These are phyloP conservation scores for Eutrema yunnanense DNA, from an alignment of 345 rosid genomes.

Conservation along the genomic window DNA sequence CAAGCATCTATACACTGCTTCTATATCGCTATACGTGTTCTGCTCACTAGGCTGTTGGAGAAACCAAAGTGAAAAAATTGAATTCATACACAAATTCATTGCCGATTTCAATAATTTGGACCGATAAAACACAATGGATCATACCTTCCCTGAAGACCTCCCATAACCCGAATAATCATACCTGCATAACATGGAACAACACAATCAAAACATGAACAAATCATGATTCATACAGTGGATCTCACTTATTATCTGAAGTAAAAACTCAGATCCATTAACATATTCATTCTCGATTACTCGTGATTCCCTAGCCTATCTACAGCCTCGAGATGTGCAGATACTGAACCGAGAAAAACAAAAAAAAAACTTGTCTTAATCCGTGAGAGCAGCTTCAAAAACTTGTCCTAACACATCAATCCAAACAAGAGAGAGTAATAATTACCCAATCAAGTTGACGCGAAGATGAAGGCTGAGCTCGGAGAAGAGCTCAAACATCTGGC, in stretches of 20 bases:
- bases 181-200: conserved; percentile 34
- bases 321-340: not conserved
- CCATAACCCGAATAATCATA: conserved; percentile 97
- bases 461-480: conserved; percentile 69
- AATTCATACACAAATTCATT: not conserved
- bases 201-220: not conserved
- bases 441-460: conserved; percentile 90
- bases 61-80: not conserved
- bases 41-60: conserved; percentile 74
- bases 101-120: not conserved
- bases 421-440: not conserved
- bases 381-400: not conserved
- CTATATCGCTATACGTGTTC: conserved; percentile 80
- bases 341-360: not conserved
- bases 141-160: conserved; percentile 80
- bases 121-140: not conserved
- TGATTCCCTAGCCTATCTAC: not conserved
- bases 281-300: not conserved
- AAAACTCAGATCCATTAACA: not conserved
- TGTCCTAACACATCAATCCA: not conserved
- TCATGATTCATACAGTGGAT: not conserved
- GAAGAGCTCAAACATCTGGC: conserved; percentile 82
- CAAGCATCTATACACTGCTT: conserved; percentile 81
- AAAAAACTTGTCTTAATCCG: not conserved
- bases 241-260: not conserved